Conservation (phyloP, 1,284 basidiomycete genomes). For the Melampsora medusae region DNA sequence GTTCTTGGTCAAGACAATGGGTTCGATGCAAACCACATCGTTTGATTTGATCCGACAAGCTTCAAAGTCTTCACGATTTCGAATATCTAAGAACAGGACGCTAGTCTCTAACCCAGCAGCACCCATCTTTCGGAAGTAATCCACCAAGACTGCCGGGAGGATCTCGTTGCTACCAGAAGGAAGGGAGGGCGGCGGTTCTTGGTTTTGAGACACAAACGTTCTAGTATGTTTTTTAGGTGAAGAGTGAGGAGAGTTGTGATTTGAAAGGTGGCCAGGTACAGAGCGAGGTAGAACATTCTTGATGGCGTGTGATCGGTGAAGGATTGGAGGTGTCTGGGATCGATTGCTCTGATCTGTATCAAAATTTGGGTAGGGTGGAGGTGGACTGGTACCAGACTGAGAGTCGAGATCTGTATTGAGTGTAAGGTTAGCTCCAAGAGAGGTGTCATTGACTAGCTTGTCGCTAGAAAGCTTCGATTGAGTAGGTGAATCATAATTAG, state of each 20-base stretch:
- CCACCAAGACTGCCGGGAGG: constrained; percentile 29
- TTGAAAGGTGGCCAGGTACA: not conserved
- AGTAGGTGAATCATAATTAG: not conserved
- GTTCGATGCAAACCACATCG: constrained; percentile 80
- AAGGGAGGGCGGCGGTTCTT: constrained; percentile 3
- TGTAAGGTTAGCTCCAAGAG: constrained; percentile 22
- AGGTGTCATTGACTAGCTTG: constrained; percentile 24
- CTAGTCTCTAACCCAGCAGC: constrained; percentile 53
- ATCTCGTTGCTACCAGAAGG: constrained; percentile 33
- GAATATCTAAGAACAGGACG: constrained; percentile 77
- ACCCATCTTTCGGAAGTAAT: constrained; percentile 34
- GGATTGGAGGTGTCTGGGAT: not conserved
- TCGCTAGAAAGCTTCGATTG: constrained; percentile 5
- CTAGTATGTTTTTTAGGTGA: constrained; percentile 5
- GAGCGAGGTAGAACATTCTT: not conserved
- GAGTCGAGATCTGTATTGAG: not conserved
- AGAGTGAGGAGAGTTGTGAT: constrained; percentile 15
- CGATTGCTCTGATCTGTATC: constrained; percentile 1
- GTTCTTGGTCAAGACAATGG: constrained; percentile 67
- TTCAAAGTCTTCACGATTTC: constrained; percentile 73
- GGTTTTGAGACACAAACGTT: not conserved
- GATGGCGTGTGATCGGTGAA: constrained; percentile 23
- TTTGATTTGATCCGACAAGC: constrained; percentile 68
- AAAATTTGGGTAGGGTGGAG: constrained; percentile 39
- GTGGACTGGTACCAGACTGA: constrained; percentile 2